Base-by-base conservation (phyloP, 106 monocot species). In the Narthecium ossifragum region DNA sequence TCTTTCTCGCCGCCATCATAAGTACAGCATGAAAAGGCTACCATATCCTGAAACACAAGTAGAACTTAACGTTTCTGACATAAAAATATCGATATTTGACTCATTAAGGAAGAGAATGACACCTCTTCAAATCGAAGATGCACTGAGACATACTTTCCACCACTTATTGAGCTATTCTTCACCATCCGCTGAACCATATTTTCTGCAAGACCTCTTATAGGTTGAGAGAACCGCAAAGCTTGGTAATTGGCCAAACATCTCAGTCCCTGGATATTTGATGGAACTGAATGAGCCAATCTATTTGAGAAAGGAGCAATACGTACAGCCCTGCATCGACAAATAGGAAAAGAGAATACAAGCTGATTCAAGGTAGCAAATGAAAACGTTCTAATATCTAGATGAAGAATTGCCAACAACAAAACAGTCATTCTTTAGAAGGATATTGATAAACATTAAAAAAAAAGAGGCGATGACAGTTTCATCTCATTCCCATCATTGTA, bases 61-160 rank as follows among this genome's bases (percentile, higher is more conserved):
- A 60, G 10, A 26, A 29, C 29, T 27, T n/a, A 57, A 51, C 25
- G 7, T 52, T 52, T n/a, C 3, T 5, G n/a, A n/a, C n/a, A n/a
- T n/a, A n/a, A n/a, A n/a, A n/a, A n/a, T n/a, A n/a, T n/a, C n/a
- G n/a, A 26, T 13, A 55, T 13, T 45, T 22, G 39, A 18, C 17
- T 31, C 38, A 54, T 26, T n/a, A 25, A 24, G 18, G 13, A 51
- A 25, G 45, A 36, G 34, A 68, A 13, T 7, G 34, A 34, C 26
- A 98, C 96, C 96, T 81, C 86, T 84, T 98, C 96, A 79, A 98
- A 98, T 25, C 96, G 75, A 62, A 98, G 96, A 78, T 90, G 96
- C 41, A 98, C 81, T 21, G 96, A 98, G 13, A 90, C 66, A 51
- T 90, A 98, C 63, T 87, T 98, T 47, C 86, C 90, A 34, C 71